These are phyloP conservation scores for Cicer judaicum DNA, from an alignment of 306 rosid species.

Conservation along the genomic window DNA sequence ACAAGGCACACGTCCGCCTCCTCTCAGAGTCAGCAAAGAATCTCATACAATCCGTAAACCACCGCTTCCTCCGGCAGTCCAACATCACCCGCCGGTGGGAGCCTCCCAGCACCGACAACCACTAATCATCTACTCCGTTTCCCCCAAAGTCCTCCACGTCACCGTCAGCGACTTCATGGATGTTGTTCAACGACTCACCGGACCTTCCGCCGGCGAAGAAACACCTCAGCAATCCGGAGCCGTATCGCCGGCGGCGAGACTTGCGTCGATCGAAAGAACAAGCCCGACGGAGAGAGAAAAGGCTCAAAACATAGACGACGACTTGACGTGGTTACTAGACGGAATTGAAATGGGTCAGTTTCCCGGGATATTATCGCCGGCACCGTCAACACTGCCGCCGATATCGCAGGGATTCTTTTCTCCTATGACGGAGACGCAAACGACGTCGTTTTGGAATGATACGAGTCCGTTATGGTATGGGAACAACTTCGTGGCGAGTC, in stretches of 20 bases:
- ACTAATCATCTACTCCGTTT: constrained; percentile 79
- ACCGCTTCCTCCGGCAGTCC: constrained; percentile 52
- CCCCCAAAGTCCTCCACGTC: constrained; percentile 80
- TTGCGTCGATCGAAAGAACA: constrained; percentile 81
- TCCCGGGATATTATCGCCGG: constrained; percentile 80
- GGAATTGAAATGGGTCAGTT: constrained; percentile 66
- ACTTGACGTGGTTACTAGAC: constrained; percentile 52
- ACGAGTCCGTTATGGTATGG: constrained; percentile 63
- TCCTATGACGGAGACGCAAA: constrained; percentile 56
- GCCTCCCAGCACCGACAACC: constrained; percentile 53
- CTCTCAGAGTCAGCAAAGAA: constrained; percentile 71
- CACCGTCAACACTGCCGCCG: constrained; percentile 67
- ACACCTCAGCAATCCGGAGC: constrained; percentile 52
- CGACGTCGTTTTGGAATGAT: constrained; percentile 52
- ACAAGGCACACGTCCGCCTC: constrained; percentile 86
- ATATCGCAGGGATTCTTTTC: constrained; percentile 70
- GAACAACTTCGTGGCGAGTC: constrained; percentile 61
- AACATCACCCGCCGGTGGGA: background rate
- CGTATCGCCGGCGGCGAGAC: constrained; percentile 88
- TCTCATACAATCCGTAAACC: constrained; percentile 85
- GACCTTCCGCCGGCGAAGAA: constrained; percentile 55
- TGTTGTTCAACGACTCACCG: constrained; percentile 91
- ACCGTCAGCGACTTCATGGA: constrained; percentile 75
- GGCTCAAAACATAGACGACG: constrained; percentile 36
- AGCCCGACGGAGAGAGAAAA: constrained; percentile 71